These are phyloP conservation scores for Elongisporangium prolatum DNA, from an alignment of 352 stramenopile genomes.

Conservation along the genomic window DNA sequence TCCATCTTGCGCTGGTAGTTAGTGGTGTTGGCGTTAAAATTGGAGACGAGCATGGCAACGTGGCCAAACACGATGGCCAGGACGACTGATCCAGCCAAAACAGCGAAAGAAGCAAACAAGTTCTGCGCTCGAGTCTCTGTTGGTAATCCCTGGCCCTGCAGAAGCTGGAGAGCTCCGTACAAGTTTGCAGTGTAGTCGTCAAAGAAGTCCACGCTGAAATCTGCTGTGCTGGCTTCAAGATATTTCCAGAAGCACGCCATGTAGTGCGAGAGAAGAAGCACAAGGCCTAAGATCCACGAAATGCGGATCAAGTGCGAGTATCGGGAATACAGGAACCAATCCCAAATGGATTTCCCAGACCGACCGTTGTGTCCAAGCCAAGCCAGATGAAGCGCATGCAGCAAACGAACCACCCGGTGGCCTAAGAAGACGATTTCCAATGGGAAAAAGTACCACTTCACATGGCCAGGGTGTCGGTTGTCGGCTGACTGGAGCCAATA, in stretches of 20 bases:
- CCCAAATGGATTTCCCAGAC: slow-evolving; percentile 25
- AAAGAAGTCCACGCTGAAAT: slow-evolving; percentile 4
- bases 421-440: slow-evolving; percentile 18
- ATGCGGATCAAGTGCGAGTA: slow-evolving; percentile 41
- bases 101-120: slow-evolving; percentile 27
- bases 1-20: slow-evolving; percentile 62
- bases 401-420: slow-evolving; percentile 22
- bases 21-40: slow-evolving; percentile 43
- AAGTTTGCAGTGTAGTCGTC: slow-evolving; percentile 28
- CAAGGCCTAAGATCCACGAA: slow-evolving; percentile 24
- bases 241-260: slow-evolving; percentile 42
- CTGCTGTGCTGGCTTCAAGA: slow-evolving; percentile 7
- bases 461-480: slow-evolving; percentile 1
- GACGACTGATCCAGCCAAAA: slow-evolving; percentile 38
- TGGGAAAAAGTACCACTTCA: slow-evolving; percentile 3
- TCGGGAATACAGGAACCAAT: slow-evolving; percentile 42
- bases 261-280: slow-evolving; percentile 46
- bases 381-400: slow-evolving; percentile 20
- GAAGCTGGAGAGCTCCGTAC: slow-evolving; percentile 33
- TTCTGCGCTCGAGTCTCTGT: slow-evolving; percentile 24
- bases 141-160: slow-evolving; percentile 33
- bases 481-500: slow-evolving; percentile 11
- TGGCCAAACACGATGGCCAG: slow-evolving; percentile 53
- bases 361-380: slow-evolving; percentile 15
- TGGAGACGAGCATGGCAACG: slow-evolving; percentile 54